phyloP scores from a whole-genome alignment of 345 rosid genomes.

The Limnanthes douglasii region DNA sequence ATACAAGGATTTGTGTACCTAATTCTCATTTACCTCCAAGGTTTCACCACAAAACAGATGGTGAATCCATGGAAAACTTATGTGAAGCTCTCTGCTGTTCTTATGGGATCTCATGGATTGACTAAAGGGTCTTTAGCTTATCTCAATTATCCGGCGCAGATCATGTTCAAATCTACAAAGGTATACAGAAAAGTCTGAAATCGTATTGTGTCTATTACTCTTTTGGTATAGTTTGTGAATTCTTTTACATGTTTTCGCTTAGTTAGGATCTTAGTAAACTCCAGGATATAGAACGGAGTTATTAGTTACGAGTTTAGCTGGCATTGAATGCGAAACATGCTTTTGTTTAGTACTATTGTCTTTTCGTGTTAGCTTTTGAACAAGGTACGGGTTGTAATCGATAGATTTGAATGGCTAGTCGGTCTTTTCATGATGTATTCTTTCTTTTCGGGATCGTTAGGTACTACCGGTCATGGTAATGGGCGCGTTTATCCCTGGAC shows the following conservation, averaged over 20 bases:
- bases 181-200: constrained; percentile 9
- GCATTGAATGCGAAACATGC: neutral
- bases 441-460: constrained; percentile 13
- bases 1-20: constrained; percentile 96
- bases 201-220: neutral
- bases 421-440: neutral
- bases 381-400: too few relatives aligned
- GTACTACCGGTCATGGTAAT: constrained; percentile 94
- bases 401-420: too few relatives aligned
- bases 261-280: too few relatives aligned
- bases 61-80: constrained; percentile 97
- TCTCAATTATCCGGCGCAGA: constrained; percentile 95
- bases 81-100: constrained; percentile 91
- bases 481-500: constrained; percentile 94
- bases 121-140: constrained; percentile 95
- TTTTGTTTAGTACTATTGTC: neutral
- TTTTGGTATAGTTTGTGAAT: neutral
- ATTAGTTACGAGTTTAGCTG: neutral
- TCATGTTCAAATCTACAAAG: constrained; percentile 99
- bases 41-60: constrained; percentile 78
- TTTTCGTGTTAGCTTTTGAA: neutral
- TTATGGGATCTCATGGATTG: constrained; percentile 93
- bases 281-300: neutral
- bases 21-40: constrained; percentile 72
- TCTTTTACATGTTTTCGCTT: too few relatives aligned